A percentile compares a stretch with the other conserved stretches of the same genome.
phyloP scores from a whole-genome alignment of 73 alveolate species.

The Paramecium sexaurelia region DNA sequence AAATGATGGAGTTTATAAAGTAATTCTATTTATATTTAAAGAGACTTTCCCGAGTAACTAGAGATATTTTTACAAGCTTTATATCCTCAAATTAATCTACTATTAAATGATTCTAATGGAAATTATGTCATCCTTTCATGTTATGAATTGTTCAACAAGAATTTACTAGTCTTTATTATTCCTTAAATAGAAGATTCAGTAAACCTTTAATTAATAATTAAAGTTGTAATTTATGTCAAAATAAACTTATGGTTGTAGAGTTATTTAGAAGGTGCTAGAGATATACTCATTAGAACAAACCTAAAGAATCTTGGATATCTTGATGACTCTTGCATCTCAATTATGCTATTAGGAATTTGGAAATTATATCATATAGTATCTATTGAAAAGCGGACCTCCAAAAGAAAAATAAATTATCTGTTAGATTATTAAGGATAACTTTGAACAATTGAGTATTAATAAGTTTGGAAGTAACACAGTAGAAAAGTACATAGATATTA shows the following conservation, averaged over 20 bases:
- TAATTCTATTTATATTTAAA: neutral
- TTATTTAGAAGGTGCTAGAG: slow-evolving; percentile 13
- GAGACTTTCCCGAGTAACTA: neutral
- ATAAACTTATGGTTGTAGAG: slow-evolving; percentile 55
- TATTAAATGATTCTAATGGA: slow-evolving; percentile 16
- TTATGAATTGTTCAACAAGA: neutral
- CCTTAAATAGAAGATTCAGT: slow-evolving; percentile 31
- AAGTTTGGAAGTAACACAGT: slow-evolving; percentile 58
- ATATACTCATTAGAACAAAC: neutral
- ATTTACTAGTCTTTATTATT: neutral
- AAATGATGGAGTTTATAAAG: slow-evolving; percentile 36
- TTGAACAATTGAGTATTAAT: slow-evolving; percentile 38
- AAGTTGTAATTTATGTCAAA: slow-evolving; percentile 19
- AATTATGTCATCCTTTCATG: slow-evolving; percentile 13
- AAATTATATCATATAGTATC: slow-evolving; percentile 15
- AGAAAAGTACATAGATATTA: slow-evolving; percentile 24
- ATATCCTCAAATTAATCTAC: neutral
- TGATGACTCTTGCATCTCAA: slow-evolving; percentile 11
- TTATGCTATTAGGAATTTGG: slow-evolving; percentile 45
- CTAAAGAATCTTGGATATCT: neutral
- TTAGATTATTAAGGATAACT: slow-evolving; percentile 19
- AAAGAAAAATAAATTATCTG: slow-evolving; percentile 25
- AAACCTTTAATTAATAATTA: neutral
- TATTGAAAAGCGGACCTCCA: slow-evolving; percentile 36
- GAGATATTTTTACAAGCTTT: neutral